A percentile compares a stretch with the other conserved stretches of the same genome.
phyloP scores from a whole-genome alignment of 805 yeast genomes.

The Jamesozyma lodderae region DNA sequence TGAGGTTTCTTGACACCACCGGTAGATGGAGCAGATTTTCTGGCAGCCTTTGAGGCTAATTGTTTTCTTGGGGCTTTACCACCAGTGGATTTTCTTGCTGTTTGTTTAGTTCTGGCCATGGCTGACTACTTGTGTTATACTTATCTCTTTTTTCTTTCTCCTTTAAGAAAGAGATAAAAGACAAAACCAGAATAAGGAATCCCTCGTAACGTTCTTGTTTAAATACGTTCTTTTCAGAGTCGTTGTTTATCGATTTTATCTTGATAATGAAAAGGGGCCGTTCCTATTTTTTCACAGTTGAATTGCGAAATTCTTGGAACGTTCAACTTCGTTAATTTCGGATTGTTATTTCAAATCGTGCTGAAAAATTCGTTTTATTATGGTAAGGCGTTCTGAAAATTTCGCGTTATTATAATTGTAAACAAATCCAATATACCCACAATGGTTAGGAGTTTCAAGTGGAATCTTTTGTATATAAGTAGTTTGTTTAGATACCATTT shows the following conservation, averaged over 20 bases:
- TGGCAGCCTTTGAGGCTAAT: constrained; percentile 85
- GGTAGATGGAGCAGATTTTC: constrained; percentile 85
- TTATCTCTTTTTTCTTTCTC: background rate
- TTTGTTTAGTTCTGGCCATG: constrained; percentile 92
- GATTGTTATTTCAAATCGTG: background rate
- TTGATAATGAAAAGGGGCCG: background rate
- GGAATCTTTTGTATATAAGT: no score
- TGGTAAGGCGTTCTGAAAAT: constrained; percentile 2
- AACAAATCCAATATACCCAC: no score
- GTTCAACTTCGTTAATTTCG: background rate
- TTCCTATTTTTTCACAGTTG: background rate
- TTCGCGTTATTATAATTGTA: constrained; percentile 2
- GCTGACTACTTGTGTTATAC: constrained; percentile 12
- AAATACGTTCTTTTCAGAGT: no score
- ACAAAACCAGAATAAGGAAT: background rate
- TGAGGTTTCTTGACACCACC: constrained; percentile 93
- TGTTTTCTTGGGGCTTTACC: constrained; percentile 96
- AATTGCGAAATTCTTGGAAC: background rate
- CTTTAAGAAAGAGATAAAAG: background rate
- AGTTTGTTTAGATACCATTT: no score
- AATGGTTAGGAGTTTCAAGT: no score
- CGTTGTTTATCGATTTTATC: background rate
- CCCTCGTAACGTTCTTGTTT: no score
- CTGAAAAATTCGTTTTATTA: constrained; percentile 4
- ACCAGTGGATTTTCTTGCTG: constrained; percentile 92